These are phyloP conservation scores for Chrysophaeum taylorii DNA, from an alignment of 352 stramenopile genomes.

Conservation along the genomic window DNA sequence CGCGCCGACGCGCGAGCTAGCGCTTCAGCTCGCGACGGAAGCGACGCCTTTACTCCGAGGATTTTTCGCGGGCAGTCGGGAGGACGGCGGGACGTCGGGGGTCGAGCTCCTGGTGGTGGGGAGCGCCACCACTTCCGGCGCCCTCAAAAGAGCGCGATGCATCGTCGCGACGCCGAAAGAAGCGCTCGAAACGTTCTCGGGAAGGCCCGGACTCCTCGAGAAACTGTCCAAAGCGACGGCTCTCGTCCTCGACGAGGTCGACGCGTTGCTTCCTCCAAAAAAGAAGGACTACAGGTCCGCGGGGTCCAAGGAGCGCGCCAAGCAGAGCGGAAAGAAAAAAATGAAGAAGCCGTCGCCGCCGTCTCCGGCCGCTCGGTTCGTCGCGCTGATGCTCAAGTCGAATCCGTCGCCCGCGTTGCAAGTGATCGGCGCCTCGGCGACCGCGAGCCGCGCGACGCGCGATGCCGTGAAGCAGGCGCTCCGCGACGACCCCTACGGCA, in stretches of 20 bases:
- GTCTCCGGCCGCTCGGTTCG: background rate
- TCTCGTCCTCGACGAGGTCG: constrained; percentile 9
- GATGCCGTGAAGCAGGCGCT: background rate
- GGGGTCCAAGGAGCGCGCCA: background rate
- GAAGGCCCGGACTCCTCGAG: background rate
- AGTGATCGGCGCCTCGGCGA: background rate
- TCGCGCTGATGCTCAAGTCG: background rate
- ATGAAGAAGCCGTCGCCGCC: background rate
- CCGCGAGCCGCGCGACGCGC: background rate
- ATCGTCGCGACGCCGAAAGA: constrained; percentile 11
- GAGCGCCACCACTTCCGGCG: background rate
- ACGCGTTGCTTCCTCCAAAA: background rate
- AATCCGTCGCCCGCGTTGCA: background rate
- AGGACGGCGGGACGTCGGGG: constrained; percentile 56
- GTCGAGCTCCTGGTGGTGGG: background rate
- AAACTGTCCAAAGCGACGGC: background rate
- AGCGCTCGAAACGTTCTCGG: background rate
- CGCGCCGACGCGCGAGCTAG: constrained; percentile 71
- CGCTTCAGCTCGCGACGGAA: constrained; percentile 76
- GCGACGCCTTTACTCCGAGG: no score
- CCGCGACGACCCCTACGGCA: background rate
- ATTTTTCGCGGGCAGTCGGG: no score
- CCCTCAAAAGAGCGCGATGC: background rate
- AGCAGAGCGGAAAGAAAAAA: background rate
- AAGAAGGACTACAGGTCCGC: background rate